Evolutionary conservation across 768 basidiomycete genomes (phyloP), one percentile per base, ranked within the genome.

Genomic region (Neoboletus brunneissimus): DNA sequence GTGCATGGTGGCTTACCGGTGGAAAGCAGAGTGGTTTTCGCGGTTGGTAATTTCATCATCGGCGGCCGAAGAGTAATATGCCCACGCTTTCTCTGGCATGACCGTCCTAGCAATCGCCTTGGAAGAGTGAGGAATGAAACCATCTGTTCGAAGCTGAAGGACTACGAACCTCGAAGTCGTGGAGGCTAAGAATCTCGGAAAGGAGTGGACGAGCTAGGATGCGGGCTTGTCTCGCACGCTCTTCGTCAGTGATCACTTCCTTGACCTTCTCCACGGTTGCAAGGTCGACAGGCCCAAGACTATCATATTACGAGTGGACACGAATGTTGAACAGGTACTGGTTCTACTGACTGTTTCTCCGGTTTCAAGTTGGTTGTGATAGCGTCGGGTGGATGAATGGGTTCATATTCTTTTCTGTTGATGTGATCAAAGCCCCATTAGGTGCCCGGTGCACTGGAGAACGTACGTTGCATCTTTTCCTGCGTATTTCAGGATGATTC

Each of bases 11-110:
- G 22, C 56, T 50, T 56, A 88, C 91, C 95, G 81, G 63, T 98
- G 95, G 67, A 88, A 98, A 2, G 94, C 95, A 50, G 86, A 80
- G 58, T 91, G 92, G 64, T 97, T 97, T 72, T 96, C 94, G 48
- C 94, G 80, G 57, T 81, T 77, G 31, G 93, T 94, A 44, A 94
- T 91, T 72, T 97, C 94, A 63, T 98, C 95, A 68, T 98, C 96
- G 8, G 96, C 87, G 18, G 94, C 95, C n/a, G 92, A 94, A 1
- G 90, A 93, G 67, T 98, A 95, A 70, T 95, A 95, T 6, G 94
- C 95, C 95, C 95, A 98, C 0, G 92, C 92, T 69, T 92, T 91
- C 34, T 88, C 86, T 2, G 85, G 75, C 78, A 98, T 86, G 12
- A 91, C 87, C 63, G 77, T 77, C 70, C 82, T 88, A 10, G 93